A percentile compares a stretch with the other conserved stretches of the same genome.
Evolutionary conservation across 805 yeast genomes (phyloP).

Genomic region (Metschnikowia cubensis): DNA sequence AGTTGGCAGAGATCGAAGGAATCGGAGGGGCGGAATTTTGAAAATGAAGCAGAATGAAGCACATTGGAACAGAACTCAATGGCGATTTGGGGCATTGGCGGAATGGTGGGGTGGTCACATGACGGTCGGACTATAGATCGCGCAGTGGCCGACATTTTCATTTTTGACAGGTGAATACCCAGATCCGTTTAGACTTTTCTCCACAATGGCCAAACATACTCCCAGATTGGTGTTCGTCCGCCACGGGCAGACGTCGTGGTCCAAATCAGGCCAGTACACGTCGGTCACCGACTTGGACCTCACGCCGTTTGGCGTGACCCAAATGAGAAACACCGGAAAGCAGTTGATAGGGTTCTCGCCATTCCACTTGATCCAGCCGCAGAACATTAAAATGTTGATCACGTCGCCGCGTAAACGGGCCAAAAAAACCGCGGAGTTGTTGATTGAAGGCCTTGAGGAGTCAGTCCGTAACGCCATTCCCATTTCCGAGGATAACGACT

Average conservation of each 20-base stretch:
- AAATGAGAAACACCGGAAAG: slow-evolving; percentile 71
- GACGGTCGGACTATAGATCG: neutral
- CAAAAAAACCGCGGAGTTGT: slow-evolving; percentile 62
- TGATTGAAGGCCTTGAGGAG: slow-evolving; percentile 48
- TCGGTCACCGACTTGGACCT: slow-evolving; percentile 78
- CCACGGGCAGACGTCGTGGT: slow-evolving; percentile 95
- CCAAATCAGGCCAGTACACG: slow-evolving; percentile 88
- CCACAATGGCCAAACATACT: slow-evolving; percentile 25
- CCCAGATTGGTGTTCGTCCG: slow-evolving; percentile 73
- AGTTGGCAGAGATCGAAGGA: no score
- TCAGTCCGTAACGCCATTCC: slow-evolving; percentile 41
- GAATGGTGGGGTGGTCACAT: neutral
- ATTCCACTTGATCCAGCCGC: slow-evolving; percentile 57
- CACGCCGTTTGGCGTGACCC: slow-evolving; percentile 72
- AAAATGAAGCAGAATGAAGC: no score
- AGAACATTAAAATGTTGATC: slow-evolving; percentile 56
- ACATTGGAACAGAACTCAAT: no score
- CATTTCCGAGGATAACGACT: slow-evolving; percentile 53
- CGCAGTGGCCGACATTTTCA: neutral
- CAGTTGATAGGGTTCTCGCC: slow-evolving; percentile 57
- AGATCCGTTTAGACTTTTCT: no score
- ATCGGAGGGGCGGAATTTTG: no score
- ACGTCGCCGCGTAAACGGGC: slow-evolving; percentile 85
- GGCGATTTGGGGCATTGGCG: no score
- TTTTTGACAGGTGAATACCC: no score